A percentile compares a stretch with the other conserved stretches of the same genome.
phyloP scores from a whole-genome alignment of 1,139 yeast genomes.

The Hemisphaericaspora xylofermentans region DNA sequence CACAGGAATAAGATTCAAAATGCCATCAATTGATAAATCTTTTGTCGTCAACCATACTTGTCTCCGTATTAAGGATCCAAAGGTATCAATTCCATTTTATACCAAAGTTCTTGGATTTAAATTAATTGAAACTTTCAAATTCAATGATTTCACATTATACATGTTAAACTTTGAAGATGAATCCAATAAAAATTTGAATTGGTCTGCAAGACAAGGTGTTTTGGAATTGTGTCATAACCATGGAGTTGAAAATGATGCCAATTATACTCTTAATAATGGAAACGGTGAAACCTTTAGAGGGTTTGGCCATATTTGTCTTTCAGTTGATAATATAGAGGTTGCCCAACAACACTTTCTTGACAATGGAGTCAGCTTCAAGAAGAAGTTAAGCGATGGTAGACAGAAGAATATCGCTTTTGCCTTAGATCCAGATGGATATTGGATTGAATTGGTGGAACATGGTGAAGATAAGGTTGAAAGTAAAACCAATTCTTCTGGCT shows the following conservation, averaged over 20 bases:
- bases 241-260: slow-evolving; percentile 65
- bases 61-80: slow-evolving; percentile 81
- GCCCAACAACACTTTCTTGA: slow-evolving; percentile 58
- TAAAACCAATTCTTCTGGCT: slow-evolving; percentile 40
- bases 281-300: slow-evolving; percentile 84
- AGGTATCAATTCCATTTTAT: slow-evolving; percentile 70
- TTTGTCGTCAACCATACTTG: slow-evolving; percentile 68
- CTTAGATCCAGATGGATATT: slow-evolving; percentile 93
- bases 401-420: slow-evolving; percentile 92
- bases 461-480: slow-evolving; percentile 39
- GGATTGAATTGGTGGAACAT: slow-evolving; percentile 88
- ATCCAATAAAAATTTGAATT: slow-evolving; percentile 38
- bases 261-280: slow-evolving; percentile 70
- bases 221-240: slow-evolving; percentile 82
- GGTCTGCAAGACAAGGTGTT: slow-evolving; percentile 71
- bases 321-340: slow-evolving; percentile 75
- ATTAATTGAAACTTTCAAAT: slow-evolving; percentile 50
- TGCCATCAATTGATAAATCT: slow-evolving; percentile 36
- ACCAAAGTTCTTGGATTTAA: slow-evolving; percentile 73
- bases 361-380: slow-evolving; percentile 72
- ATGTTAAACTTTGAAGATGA: slow-evolving; percentile 63
- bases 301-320: slow-evolving; percentile 88
- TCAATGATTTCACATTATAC: slow-evolving; percentile 65
- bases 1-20: slow-evolving; percentile 11
- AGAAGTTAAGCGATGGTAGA: slow-evolving; percentile 84